Evolutionary conservation across 768 basidiomycete species (phyloP).

Genomic region (Suillus subaureus): DNA sequence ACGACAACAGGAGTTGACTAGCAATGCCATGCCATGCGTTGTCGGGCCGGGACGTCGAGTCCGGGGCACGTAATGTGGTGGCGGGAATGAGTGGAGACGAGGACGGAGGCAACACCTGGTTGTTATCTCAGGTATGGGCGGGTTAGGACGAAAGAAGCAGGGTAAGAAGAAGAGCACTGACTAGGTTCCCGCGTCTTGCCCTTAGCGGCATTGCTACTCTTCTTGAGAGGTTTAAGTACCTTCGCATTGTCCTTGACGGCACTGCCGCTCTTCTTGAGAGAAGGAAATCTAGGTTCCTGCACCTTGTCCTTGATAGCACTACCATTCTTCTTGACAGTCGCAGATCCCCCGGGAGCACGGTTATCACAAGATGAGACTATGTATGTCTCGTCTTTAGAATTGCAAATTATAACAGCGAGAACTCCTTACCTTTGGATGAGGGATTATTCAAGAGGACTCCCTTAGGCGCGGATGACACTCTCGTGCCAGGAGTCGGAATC

Average conservation of each 20-base stretch:
- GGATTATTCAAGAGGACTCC: not conserved
- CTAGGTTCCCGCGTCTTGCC: not conserved
- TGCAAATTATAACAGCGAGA: not conserved
- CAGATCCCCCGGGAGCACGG: not conserved
- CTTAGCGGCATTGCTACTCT: not conserved
- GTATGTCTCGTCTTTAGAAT: not conserved
- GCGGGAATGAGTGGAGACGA: not conserved
- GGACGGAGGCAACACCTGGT: slow-evolving; percentile 1
- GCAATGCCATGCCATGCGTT: not conserved
- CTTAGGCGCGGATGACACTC: not conserved
- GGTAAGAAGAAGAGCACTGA: not conserved
- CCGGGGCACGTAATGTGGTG: not conserved
- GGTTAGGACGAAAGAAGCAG: not conserved
- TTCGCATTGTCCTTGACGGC: not conserved
- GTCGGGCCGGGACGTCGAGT: not conserved
- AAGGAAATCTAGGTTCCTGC: not conserved
- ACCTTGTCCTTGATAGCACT: not conserved
- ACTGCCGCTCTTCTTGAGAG: not conserved
- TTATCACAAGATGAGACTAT: not conserved
- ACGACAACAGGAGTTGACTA: not conserved
- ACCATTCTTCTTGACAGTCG: not conserved
- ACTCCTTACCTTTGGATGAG: not conserved
- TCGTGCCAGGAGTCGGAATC: not conserved
- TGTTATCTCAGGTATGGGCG: not conserved
- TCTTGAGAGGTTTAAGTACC: not conserved